Conservation (phyloP, 805 yeast genomes). For the Candida orba region DNA sequence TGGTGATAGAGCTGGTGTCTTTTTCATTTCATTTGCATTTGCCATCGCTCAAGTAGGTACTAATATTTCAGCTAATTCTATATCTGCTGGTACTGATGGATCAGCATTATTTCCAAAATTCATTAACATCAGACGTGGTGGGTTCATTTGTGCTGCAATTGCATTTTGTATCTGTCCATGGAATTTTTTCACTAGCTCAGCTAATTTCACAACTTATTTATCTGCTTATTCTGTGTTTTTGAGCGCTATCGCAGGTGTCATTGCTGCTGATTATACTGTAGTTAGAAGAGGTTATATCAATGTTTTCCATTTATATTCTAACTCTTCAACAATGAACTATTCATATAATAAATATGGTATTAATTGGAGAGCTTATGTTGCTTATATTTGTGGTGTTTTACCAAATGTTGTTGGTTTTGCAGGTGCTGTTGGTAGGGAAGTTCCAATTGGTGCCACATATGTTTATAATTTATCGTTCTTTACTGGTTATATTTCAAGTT, state of each 20-base stretch:
- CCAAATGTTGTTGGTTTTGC: conserved; percentile 86
- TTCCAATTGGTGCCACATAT: conserved; percentile 71
- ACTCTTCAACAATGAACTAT: conserved; percentile 37
- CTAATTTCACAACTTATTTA: conserved; percentile 70
- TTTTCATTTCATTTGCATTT: conserved; percentile 60
- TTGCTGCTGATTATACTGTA: conserved; percentile 59
- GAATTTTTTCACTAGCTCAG: conserved; percentile 63
- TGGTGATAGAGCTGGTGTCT: conserved; percentile 71
- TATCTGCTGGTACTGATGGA: conserved; percentile 64
- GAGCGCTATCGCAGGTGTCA: conserved; percentile 75
- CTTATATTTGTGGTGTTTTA: conserved; percentile 71
- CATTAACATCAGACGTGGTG: conserved; percentile 70
- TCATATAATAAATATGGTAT: conserved; percentile 55
- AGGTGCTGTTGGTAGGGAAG: conserved; percentile 68
- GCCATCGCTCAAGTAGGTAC: conserved; percentile 72
- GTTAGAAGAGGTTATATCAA: conserved; percentile 67
- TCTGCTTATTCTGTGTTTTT: conserved; percentile 78
- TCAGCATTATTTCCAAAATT: conserved; percentile 56
- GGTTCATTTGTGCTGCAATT: conserved; percentile 64
- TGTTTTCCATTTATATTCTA: conserved; percentile 57
- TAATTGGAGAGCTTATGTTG: conserved; percentile 80
- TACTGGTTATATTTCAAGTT: conserved; percentile 61
- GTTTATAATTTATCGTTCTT: conserved; percentile 72
- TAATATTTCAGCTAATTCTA: conserved; percentile 61
- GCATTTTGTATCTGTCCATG: conserved; percentile 76